A percentile compares a stretch with the other conserved stretches of the same genome.
These are phyloP conservation scores for Malassezia vespertilionis DNA, from an alignment of 1,284 basidiomycete species.

Conservation along the genomic window DNA sequence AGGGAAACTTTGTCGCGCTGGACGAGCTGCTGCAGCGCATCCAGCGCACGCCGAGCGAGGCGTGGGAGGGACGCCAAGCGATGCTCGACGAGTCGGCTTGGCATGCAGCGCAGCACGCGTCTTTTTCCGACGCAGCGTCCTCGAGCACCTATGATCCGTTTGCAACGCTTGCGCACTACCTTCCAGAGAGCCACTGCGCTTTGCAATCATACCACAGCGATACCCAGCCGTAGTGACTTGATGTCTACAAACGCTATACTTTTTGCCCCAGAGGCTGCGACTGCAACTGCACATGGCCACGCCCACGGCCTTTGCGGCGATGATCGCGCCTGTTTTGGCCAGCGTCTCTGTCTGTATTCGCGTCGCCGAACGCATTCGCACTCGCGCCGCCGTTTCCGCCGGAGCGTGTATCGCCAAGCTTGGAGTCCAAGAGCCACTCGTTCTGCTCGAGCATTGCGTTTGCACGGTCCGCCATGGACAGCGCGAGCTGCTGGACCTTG, in stretches of 20 bases:
- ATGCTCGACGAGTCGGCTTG: neutral
- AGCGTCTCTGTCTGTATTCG: constrained; percentile 25
- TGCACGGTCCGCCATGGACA: constrained; percentile 69
- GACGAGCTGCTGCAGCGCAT: constrained; percentile 69
- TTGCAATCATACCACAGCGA: constrained; percentile 1
- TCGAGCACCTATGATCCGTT: no score
- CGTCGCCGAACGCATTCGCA: constrained; percentile 20
- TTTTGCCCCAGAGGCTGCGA: constrained; percentile 36
- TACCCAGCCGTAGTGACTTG: neutral
- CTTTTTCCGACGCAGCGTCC: no score
- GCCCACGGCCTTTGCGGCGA: constrained; percentile 31
- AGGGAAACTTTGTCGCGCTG: constrained; percentile 68
- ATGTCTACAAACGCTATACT: no score
- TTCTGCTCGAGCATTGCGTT: constrained; percentile 82
- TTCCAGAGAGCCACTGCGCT: no score
- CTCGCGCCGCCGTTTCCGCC: constrained; percentile 13
- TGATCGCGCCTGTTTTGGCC: constrained; percentile 26
- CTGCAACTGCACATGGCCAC: constrained; percentile 37
- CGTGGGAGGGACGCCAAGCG: no score
- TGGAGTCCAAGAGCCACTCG: constrained; percentile 82
- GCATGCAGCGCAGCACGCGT: no score
- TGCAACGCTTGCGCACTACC: no score
- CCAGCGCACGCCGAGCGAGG: constrained; percentile 40
- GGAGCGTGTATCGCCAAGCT: constrained; percentile 55
- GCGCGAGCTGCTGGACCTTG: constrained; percentile 43